phyloP scores from a whole-genome alignment of 139 green algal genomes.

The Limnomonas spitsbergensis region DNA sequence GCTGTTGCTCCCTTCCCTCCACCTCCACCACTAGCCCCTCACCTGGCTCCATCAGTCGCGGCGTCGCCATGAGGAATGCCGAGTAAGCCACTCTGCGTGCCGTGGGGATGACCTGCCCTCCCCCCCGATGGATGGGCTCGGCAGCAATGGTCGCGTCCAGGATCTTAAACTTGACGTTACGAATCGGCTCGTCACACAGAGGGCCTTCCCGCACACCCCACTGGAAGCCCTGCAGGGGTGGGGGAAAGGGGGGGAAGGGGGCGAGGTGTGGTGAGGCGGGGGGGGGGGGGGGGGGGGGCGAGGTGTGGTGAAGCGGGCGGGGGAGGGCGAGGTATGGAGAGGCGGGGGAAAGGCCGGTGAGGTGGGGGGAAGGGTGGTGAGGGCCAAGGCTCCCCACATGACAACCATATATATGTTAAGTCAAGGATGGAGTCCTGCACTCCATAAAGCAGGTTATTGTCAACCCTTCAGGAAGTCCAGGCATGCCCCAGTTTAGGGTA shows the following conservation, averaged over 20 bases:
- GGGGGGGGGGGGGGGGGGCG: not conserved
- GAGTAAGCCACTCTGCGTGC: slow-evolving; percentile 86
- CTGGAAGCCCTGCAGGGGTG: slow-evolving; percentile 98
- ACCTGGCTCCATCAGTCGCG: slow-evolving; percentile 93
- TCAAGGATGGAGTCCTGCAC: too few species aligned
- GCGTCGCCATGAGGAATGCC: slow-evolving; percentile 95
- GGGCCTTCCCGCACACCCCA: slow-evolving; percentile 95
- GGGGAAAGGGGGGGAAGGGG: slow-evolving; percentile 12
- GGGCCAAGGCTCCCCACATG: too few species aligned
- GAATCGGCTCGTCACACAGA: slow-evolving; percentile 96
- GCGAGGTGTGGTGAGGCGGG: too few species aligned
- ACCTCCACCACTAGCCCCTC: too few species aligned
- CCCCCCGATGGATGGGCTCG: slow-evolving; percentile 78
- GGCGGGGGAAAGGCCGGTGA: not conserved
- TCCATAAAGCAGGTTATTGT: too few species aligned
- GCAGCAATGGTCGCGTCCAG: slow-evolving; percentile 61
- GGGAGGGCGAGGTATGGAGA: too few species aligned
- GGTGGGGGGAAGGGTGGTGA: too few species aligned
- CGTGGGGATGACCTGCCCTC: slow-evolving; percentile 93
- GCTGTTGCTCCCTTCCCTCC: too few species aligned
- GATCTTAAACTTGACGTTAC: slow-evolving; percentile 95
- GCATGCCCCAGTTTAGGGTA: too few species aligned
- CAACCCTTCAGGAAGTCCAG: too few species aligned
- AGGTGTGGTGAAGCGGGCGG: too few species aligned
- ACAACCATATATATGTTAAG: too few species aligned